Conservation (phyloP, 2,329 filamentous ascomycete genomes). For the Scedosporium aurantiacum region DNA sequence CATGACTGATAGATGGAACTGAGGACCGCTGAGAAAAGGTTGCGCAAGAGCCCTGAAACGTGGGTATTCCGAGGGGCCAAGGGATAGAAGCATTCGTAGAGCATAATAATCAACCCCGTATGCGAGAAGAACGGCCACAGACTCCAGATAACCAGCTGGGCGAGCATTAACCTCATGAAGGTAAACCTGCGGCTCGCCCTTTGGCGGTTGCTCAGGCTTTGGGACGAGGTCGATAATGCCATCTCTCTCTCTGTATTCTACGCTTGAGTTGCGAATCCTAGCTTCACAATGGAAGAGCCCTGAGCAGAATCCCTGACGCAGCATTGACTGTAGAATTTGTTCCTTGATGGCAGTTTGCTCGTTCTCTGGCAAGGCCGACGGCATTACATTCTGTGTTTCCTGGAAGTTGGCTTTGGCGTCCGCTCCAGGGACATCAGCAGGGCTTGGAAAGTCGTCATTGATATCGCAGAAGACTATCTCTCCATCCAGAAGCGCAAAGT, state of each 20-base stretch:
- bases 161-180: slow-evolving; percentile 21
- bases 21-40: slow-evolving; percentile 12
- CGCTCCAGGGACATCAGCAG: not conserved
- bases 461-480: slow-evolving; percentile 28
- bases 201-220: not conserved
- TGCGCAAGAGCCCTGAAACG: slow-evolving; percentile 12
- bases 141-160: slow-evolving; percentile 16
- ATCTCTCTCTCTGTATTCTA: slow-evolving; percentile 12
- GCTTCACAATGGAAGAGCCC: slow-evolving; percentile 21
- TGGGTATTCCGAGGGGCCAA: slow-evolving; percentile 9
- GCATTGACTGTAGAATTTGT: slow-evolving; percentile 12
- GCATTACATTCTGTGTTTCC: slow-evolving; percentile 16
- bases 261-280: slow-evolving; percentile 15
- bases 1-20: slow-evolving; percentile 11
- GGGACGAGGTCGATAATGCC: slow-evolving; percentile 12
- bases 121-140: slow-evolving; percentile 13
- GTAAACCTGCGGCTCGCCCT: slow-evolving; percentile 11
- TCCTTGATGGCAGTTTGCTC: slow-evolving; percentile 13
- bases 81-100: slow-evolving; percentile 13
- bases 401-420: slow-evolving; percentile 12
- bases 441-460: slow-evolving; percentile 25
- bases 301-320: slow-evolving; percentile 14
- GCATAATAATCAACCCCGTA: slow-evolving; percentile 21
- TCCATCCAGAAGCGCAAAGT: slow-evolving; percentile 26
- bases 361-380: slow-evolving; percentile 13